Evolutionary conservation across 2,329 filamentous ascomycete species (phyloP).

Genomic region (Chrysoporthe puriensis): DNA sequence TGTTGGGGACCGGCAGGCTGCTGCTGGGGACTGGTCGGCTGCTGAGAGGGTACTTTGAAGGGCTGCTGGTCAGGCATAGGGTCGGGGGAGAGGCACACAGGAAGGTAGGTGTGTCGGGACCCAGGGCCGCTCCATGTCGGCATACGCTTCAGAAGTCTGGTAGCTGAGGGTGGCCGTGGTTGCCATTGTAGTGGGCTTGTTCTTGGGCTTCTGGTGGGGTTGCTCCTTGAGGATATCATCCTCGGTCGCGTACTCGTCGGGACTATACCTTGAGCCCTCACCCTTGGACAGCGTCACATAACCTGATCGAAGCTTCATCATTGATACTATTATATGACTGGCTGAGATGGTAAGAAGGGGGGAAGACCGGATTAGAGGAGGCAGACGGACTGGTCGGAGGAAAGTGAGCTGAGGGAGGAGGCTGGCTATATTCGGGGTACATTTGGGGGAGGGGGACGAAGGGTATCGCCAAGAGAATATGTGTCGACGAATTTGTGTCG

Average conservation of each 20-base stretch:
- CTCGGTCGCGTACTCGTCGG: neutral
- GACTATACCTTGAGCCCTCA: neutral
- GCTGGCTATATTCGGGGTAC: neutral
- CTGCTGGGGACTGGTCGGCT: neutral
- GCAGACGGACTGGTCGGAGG: neutral
- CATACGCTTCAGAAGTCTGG: neutral
- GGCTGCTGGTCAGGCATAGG: neutral
- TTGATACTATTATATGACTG: neutral
- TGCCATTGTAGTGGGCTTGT: neutral
- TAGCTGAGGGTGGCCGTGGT: too few species aligned
- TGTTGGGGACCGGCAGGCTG: neutral
- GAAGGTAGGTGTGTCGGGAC: constrained; percentile 1
- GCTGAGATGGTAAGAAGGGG: neutral
- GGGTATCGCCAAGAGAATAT: too few species aligned
- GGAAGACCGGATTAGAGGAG: neutral
- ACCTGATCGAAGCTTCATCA: neutral
- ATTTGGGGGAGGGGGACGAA: too few species aligned
- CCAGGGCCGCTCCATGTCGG: neutral
- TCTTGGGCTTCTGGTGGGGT: neutral
- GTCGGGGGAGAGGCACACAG: neutral
- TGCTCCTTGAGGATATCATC: too few species aligned
- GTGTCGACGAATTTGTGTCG: too few species aligned
- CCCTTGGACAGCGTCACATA: neutral
- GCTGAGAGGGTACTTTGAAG: neutral
- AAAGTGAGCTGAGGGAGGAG: neutral